Conservation (phyloP, 2,329 filamentous ascomycete species). For the Xylaria sp. region DNA sequence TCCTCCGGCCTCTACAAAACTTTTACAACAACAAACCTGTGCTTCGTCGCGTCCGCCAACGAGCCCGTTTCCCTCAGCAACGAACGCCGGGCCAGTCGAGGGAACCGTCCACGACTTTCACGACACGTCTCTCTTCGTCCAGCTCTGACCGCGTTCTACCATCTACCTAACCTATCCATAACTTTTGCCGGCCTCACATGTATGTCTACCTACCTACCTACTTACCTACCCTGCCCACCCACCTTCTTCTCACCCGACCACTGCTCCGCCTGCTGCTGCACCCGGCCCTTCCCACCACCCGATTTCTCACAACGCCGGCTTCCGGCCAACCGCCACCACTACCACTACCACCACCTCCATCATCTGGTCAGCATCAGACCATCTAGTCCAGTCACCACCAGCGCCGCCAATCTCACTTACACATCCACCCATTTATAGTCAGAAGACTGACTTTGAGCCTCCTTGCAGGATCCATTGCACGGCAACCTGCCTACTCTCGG, state of each 20-base stretch:
- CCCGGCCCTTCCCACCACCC: constrained; percentile 13
- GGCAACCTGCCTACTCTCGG: constrained; percentile 15
- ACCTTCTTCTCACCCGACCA: constrained; percentile 10
- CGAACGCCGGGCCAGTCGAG: constrained; percentile 8
- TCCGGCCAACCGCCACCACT: constrained; percentile 28
- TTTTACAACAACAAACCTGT: constrained; percentile 30
- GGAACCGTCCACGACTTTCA: neutral
- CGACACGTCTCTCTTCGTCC: constrained; percentile 27
- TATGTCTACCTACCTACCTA: constrained; percentile 13
- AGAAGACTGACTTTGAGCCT: constrained; percentile 45
- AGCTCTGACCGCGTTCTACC: constrained; percentile 24
- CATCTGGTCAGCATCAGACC: neutral
- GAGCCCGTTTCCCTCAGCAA: constrained; percentile 7
- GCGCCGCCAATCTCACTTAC: constrained; percentile 33
- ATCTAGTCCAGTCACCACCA: constrained; percentile 1
- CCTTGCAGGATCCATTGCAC: constrained; percentile 43
- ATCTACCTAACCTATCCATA: neutral
- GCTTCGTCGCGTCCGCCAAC: constrained; percentile 16
- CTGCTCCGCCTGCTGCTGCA: constrained; percentile 15
- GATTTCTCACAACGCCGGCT: constrained; percentile 31
- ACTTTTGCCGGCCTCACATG: constrained; percentile 26
- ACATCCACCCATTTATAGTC: constrained; percentile 28
- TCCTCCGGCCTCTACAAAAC: constrained; percentile 22
- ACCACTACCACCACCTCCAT: too few relatives aligned
- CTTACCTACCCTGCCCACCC: constrained; percentile 1